A percentile compares a stretch with the other conserved stretches of the same genome.
Conservation (phyloP, 179 eudicot genomes). For the Silene vulgaris region DNA sequence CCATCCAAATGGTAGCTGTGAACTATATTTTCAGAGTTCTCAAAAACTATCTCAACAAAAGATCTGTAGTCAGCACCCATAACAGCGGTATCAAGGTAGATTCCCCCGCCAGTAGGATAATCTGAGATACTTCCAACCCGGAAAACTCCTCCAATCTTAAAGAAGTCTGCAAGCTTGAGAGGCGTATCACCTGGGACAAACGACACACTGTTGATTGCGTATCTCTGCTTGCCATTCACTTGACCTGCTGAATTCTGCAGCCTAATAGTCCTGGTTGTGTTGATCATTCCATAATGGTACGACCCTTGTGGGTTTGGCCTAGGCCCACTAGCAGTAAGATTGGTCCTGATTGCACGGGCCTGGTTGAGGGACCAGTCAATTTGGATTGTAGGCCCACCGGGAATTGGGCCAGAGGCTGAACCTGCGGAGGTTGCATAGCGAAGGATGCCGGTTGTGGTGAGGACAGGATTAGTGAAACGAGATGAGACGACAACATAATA, state of each 20-base stretch:
- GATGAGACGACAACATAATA: conserved; percentile 73
- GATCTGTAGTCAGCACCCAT: conserved; percentile 61
- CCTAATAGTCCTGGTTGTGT: conserved; percentile 67
- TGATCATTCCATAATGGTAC: conserved; percentile 86
- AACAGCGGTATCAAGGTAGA: conserved; percentile 68
- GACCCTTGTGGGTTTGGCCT: conserved; percentile 98
- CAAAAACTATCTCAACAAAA: conserved; percentile 71
- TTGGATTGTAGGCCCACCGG: conserved; percentile 85
- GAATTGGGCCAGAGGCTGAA: conserved; percentile 64
- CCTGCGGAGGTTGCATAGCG: conserved; percentile 64
- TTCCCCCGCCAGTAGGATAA: conserved; percentile 55
- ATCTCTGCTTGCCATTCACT: conserved; percentile 72
- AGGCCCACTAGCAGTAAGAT: conserved; percentile 94
- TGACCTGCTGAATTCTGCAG: conserved; percentile 66
- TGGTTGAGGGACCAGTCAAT: conserved; percentile 88
- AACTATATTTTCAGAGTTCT: conserved; percentile 59
- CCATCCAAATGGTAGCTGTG: conserved; percentile 87
- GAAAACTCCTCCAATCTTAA: conserved; percentile 77
- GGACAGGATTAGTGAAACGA: conserved; percentile 61
- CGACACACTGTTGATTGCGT: conserved; percentile 85
- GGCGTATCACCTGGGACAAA: conserved; percentile 81
- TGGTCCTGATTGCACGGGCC: conserved; percentile 81
- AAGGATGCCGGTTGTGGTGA: conserved; percentile 55
- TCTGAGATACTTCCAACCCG: conserved; percentile 61
- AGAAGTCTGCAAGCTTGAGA: conserved; percentile 77